phyloP scores from a whole-genome alignment of 352 stramenopile species.

The Phytophthora tentaculata region DNA sequence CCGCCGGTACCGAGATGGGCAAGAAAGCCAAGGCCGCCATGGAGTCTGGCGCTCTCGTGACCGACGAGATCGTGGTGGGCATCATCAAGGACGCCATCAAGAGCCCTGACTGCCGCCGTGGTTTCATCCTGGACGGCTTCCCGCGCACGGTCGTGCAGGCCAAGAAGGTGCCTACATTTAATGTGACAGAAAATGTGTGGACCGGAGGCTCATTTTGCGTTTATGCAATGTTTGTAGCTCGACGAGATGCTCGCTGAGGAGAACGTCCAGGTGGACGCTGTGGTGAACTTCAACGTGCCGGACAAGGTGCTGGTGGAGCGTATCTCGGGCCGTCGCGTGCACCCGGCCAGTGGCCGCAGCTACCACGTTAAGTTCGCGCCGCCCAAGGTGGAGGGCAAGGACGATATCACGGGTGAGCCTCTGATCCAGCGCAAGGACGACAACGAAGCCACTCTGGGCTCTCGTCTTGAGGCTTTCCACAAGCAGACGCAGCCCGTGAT shows the following conservation, averaged over 20 bases:
- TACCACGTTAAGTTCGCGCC: constrained; percentile 99
- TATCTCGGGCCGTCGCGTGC: constrained; percentile 96
- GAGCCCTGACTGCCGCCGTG: constrained; percentile 96
- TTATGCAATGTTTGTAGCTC: constrained; percentile 57
- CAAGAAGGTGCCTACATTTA: constrained; percentile 76
- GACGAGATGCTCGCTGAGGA: constrained; percentile 96
- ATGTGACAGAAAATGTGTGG: constrained; percentile 1
- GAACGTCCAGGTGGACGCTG: constrained; percentile 86
- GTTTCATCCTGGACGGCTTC: constrained; percentile 99
- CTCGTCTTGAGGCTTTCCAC: constrained; percentile 95
- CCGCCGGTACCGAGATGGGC: constrained; percentile 96
- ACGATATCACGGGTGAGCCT: constrained; percentile 95
- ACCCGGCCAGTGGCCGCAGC: constrained; percentile 94
- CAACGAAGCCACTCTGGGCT: constrained; percentile 92
- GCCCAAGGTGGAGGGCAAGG: constrained; percentile 88
- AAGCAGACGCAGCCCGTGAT: constrained; percentile 97
- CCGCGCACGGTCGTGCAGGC: constrained; percentile 98
- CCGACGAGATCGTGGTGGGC: constrained; percentile 99
- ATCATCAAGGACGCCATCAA: constrained; percentile 99
- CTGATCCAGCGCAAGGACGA: constrained; percentile 98
- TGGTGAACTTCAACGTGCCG: constrained; percentile 96
- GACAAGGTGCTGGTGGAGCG: constrained; percentile 96
- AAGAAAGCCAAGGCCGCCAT: constrained; percentile 98
- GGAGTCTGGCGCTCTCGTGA: constrained; percentile 94
- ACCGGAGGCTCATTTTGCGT: constrained; percentile 2